Evolutionary conservation across 805 yeast genomes (phyloP).

Genomic region (Hermanozyma aechmeae): DNA sequence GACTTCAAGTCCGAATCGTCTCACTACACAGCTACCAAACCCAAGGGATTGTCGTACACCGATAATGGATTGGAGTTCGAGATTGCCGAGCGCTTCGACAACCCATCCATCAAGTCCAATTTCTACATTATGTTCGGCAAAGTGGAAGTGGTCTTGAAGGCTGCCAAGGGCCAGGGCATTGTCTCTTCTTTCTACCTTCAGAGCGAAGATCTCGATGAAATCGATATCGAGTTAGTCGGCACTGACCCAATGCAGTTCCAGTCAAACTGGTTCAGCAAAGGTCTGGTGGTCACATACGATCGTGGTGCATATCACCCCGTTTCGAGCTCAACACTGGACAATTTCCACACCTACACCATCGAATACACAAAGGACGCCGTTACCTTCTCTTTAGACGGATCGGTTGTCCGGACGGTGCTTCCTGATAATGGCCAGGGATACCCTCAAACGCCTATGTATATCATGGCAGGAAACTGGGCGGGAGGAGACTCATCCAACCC

Average conservation of each 20-base stretch:
- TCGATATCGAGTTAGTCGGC: constrained; percentile 84
- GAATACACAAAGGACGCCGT: constrained; percentile 70
- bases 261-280: constrained; percentile 75
- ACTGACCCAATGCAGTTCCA: constrained; percentile 68
- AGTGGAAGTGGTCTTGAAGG: constrained; percentile 60
- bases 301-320: constrained; percentile 68
- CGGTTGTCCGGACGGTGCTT: constrained; percentile 51
- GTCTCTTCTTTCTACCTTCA: constrained; percentile 76
- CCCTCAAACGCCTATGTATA: constrained; percentile 86
- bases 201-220: constrained; percentile 79
- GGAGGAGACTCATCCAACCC: constrained; percentile 66
- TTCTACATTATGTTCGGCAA: constrained; percentile 87
- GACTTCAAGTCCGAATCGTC: constrained; percentile 41
- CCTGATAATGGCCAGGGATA: constrained; percentile 53
- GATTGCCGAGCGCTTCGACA: constrained; percentile 55
- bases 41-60: constrained; percentile 26
- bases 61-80: constrained; percentile 57
- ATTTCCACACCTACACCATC: constrained; percentile 68
- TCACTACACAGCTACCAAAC: constrained; percentile 30
- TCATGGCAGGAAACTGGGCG: constrained; percentile 68
- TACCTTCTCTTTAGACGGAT: constrained; percentile 69
- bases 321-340: constrained; percentile 40
- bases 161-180: constrained; percentile 73
- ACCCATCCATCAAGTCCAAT: constrained; percentile 69
- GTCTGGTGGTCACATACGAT: constrained; percentile 66